Evolutionary conservation across 106 monocot species (phyloP), one percentile per base, ranked within the genome.

Genomic region (Apostasia shenzhenica): DNA sequence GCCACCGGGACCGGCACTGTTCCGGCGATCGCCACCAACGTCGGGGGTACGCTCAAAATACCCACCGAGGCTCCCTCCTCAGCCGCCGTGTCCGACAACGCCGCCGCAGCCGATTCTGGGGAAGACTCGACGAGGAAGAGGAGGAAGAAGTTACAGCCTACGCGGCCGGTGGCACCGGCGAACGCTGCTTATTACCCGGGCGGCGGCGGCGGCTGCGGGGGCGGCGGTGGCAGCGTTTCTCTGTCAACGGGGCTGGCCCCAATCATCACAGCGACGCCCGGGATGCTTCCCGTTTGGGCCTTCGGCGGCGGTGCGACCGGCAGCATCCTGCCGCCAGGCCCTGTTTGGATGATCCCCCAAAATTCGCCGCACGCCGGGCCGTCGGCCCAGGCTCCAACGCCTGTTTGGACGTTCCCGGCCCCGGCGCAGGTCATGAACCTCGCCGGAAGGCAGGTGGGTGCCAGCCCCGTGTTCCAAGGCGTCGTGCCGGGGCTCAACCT

Each of bases 1-100:
- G 80, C 83, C 26, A 83, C 83, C 37, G 83, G 83, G 11, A 83
- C 83, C 39, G 83, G 83, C 47, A 83, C 83, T 40, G 72, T 75
- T 48, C 78, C 79, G 4, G 82, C 82, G 9, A 82, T 82, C 72
- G 82, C 82, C 26, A 78, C 70, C 6, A 69, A 69, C 26, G 78
- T 74, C 37, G 83, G 74, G 48, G 83, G 79, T 6, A 69, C 73
- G n/a, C 58, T 79, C 26, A 66, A 73, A 50, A 73, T 82, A 63
- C 82, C 77, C 45, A 63, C 78, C 41, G 43, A 78, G 65, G 47
- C 78, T 0, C 66, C 80, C 48, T 54, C 80, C 48, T 2, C 57
- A 8, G 61, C 66, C 8, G 38, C 43, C 41, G 0, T 9, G 8
- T 12, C 68, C 3, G 9, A 10, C 55, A 13, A 9, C 40, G 44